Conservation (phyloP, 1,284 basidiomycete species). For the Amylostereum areolatum region DNA sequence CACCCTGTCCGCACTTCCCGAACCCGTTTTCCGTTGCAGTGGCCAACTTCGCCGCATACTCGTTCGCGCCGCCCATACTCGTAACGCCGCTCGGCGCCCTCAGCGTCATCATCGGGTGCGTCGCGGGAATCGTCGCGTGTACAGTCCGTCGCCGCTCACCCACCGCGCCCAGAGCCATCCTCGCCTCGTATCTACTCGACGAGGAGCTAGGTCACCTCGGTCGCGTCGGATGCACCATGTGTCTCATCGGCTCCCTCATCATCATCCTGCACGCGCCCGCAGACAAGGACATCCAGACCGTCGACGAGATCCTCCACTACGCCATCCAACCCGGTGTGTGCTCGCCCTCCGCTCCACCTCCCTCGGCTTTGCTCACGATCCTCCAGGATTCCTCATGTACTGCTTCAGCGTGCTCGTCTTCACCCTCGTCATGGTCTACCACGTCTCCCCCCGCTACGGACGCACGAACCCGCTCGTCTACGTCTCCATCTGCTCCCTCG, state of each 20-base stretch:
- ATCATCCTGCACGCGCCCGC: constrained; percentile 97
- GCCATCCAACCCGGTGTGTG: constrained; percentile 81
- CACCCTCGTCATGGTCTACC: constrained; percentile 83
- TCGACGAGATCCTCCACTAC: constrained; percentile 90
- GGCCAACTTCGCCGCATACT: constrained; percentile 98
- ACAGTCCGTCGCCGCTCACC: background rate
- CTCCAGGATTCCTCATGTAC: constrained; percentile 82
- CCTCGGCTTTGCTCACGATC: background rate
- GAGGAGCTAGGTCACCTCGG: constrained; percentile 95
- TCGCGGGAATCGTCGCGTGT: constrained; percentile 7
- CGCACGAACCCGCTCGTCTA: constrained; percentile 89
- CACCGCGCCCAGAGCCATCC: constrained; percentile 62
- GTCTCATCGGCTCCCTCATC: constrained; percentile 88
- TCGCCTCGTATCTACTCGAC: constrained; percentile 89
- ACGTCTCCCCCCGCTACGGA: constrained; percentile 83
- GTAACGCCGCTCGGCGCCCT: constrained; percentile 95
- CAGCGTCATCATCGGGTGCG: constrained; percentile 94
- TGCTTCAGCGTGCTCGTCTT: constrained; percentile 82
- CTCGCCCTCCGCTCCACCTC: constrained; percentile 4
- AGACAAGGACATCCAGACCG: constrained; percentile 90
- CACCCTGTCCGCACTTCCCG: background rate
- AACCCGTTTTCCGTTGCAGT: constrained; percentile 41
- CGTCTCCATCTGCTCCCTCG: constrained; percentile 88
- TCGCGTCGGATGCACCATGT: constrained; percentile 87
- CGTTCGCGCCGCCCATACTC: constrained; percentile 95